Percentiles rank a stretch among this genome's conserved stretches.
These are phyloP conservation scores for Triticum aestivum DNA, from an alignment of 176 grass and related monocot genomes.

Conservation along the genomic window DNA sequence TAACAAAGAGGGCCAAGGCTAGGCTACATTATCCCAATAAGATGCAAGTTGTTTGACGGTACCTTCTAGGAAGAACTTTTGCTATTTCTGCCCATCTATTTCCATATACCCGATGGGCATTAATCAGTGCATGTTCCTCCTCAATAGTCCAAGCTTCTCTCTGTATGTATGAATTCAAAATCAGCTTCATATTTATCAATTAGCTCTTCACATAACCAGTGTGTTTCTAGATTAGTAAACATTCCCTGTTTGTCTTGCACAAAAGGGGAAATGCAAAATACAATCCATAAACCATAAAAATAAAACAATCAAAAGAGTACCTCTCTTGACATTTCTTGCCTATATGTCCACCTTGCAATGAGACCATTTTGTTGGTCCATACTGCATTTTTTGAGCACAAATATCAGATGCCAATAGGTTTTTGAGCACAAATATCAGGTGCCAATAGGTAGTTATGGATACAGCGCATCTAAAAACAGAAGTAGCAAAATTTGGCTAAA, in stretches of 20 bases:
- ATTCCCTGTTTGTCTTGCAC: background rate
- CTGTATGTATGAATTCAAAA: constrained; percentile 42
- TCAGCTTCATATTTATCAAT: background rate
- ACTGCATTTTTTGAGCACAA: too few species aligned
- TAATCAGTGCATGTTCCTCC: constrained; percentile 72
- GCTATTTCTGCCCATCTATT: too few species aligned
- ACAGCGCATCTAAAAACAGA: background rate
- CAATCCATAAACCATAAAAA: background rate
- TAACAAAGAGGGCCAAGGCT: constrained; percentile 34
- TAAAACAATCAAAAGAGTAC: too few species aligned
- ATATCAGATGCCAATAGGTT: background rate
- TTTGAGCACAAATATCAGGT: background rate
- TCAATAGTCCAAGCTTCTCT: constrained; percentile 92
- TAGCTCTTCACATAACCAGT: background rate
- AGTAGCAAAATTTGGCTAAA: background rate
- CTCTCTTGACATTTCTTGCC: too few species aligned
- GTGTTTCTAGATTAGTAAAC: background rate
- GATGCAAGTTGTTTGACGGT: too few species aligned
- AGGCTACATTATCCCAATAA: too few species aligned
- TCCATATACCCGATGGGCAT: constrained; percentile 70
- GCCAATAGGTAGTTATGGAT: background rate
- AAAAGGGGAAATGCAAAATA: background rate
- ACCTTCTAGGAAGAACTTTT: too few species aligned
- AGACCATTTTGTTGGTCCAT: too few species aligned
- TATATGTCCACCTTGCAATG: too few species aligned